These are phyloP conservation scores for Trichosanthes cucumerina DNA, from an alignment of 306 rosid genomes.

Conservation along the genomic window DNA sequence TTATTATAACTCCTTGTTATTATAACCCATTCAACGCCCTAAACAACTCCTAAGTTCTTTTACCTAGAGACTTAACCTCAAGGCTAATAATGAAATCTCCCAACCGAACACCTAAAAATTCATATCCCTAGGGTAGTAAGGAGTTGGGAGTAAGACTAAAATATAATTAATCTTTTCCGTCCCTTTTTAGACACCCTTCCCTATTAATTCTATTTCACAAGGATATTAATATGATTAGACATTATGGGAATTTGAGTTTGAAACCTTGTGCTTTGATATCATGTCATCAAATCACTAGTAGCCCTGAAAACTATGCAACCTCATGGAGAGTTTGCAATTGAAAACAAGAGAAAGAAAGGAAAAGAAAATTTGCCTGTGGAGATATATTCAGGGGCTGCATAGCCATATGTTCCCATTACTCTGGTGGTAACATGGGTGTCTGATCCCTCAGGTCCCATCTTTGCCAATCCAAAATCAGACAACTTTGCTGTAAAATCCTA, in stretches of 20 bases:
- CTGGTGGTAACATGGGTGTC: constrained; percentile 84
- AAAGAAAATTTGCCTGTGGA: constrained; percentile 47
- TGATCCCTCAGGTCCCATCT: constrained; percentile 96
- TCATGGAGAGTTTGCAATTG: neutral
- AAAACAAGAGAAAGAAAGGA: neutral
- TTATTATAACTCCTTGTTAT: too few relatives aligned
- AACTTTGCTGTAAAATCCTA: constrained; percentile 88
- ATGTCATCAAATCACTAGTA: neutral
- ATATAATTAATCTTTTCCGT: neutral
- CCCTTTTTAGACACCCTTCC: neutral
- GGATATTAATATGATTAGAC: too few relatives aligned
- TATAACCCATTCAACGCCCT: too few relatives aligned
- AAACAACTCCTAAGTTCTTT: neutral
- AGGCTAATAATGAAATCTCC: neutral
- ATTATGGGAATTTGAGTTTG: too few relatives aligned
- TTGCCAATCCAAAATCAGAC: constrained; percentile 95
- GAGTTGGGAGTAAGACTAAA: neutral
- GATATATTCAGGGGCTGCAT: constrained; percentile 93
- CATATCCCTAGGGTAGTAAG: neutral
- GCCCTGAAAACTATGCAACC: neutral
- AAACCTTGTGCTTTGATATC: too few relatives aligned
- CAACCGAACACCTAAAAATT: neutral
- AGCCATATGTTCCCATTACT: constrained; percentile 95
- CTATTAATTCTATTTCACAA: too few relatives aligned
- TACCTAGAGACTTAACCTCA: neutral